Evolutionary conservation across 768 basidiomycete species (phyloP).

Genomic region (Myochromella boudieri): DNA sequence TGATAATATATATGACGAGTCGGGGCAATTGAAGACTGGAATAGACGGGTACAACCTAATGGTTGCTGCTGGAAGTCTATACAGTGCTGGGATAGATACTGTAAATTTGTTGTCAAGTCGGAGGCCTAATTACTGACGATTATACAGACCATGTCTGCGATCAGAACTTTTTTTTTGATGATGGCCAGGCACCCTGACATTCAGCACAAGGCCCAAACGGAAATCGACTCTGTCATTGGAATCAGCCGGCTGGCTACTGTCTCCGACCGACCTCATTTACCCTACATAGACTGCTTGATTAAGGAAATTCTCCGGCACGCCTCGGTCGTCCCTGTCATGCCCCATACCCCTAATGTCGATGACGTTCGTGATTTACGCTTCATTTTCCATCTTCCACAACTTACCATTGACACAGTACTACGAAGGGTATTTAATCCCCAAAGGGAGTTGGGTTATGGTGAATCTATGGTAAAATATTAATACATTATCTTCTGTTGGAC

Average conservation of each 20-base stretch:
- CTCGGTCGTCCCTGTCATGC: constrained; percentile 43
- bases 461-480: constrained; percentile 41
- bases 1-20: no score
- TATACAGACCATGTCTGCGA: constrained; percentile 66
- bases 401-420: constrained; percentile 54
- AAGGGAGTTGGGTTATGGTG: constrained; percentile 50
- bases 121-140: constrained; percentile 7
- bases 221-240: constrained; percentile 62
- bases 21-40: background rate
- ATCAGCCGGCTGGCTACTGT: constrained; percentile 60
- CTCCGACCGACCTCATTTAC: constrained; percentile 54
- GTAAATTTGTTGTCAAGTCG: constrained; percentile 29
- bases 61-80: constrained; percentile 3
- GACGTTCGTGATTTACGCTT: no score
- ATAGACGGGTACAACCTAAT: no score
- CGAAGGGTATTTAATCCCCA: constrained; percentile 61
- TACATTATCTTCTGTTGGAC: constrained; percentile 20
- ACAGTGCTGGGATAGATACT: constrained; percentile 55
- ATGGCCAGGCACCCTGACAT: constrained; percentile 57
- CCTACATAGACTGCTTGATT: constrained; percentile 58
- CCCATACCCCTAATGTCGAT: no score
- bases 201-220: constrained; percentile 58
- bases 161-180: constrained; percentile 62
- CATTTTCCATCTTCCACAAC: constrained; percentile 38
- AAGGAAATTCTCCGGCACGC: constrained; percentile 61